Percentiles rank a stretch among this genome's conserved stretches.
Evolutionary conservation across 2,329 filamentous ascomycete species (phyloP).

Genomic region (Exserohilum rostratum): DNA sequence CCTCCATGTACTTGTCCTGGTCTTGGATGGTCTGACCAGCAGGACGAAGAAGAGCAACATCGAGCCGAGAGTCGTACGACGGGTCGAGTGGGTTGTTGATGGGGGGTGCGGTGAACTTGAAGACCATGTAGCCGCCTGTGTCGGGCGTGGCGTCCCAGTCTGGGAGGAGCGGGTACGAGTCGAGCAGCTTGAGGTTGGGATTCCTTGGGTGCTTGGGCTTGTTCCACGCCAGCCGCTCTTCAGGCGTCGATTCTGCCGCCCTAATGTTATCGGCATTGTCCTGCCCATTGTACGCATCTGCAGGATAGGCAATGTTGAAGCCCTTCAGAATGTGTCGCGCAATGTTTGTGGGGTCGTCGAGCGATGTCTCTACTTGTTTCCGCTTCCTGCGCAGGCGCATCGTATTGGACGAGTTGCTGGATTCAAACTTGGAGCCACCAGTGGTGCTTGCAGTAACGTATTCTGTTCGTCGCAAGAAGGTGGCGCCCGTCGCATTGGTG

Average conservation of each 20-base stretch:
- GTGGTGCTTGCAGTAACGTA: conserved; percentile 73
- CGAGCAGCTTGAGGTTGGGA: conserved; percentile 62
- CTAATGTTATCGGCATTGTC: conserved; percentile 63
- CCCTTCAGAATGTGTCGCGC: conserved; percentile 66
- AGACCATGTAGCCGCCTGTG: conserved; percentile 63
- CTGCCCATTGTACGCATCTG: conserved; percentile 70
- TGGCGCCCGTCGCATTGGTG: conserved; percentile 76
- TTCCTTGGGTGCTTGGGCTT: conserved; percentile 65
- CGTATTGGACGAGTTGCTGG: conserved; percentile 56
- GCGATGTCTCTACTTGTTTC: conserved; percentile 44
- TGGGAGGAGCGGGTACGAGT: conserved; percentile 65
- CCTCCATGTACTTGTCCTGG: conserved; percentile 57
- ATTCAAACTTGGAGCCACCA: conserved; percentile 55
- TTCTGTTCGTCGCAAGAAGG: conserved; percentile 93
- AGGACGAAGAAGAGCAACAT: conserved; percentile 64
- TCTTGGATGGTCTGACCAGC: conserved; percentile 59
- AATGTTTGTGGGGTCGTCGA: conserved; percentile 66
- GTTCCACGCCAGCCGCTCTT: conserved; percentile 65
- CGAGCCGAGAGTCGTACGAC: conserved; percentile 64
- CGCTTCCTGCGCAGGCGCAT: conserved; percentile 51
- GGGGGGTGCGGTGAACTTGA: conserved; percentile 68
- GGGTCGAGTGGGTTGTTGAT: conserved; percentile 52
- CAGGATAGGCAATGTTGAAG: conserved; percentile 69
- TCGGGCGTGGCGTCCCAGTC: conserved; percentile 66
- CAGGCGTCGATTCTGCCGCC: conserved; percentile 59